A percentile compares a stretch with the other conserved stretches of the same genome.
Evolutionary conservation across 495 filamentous ascomycete genomes (phyloP).

Genomic region (Aspergillus leporis): DNA sequence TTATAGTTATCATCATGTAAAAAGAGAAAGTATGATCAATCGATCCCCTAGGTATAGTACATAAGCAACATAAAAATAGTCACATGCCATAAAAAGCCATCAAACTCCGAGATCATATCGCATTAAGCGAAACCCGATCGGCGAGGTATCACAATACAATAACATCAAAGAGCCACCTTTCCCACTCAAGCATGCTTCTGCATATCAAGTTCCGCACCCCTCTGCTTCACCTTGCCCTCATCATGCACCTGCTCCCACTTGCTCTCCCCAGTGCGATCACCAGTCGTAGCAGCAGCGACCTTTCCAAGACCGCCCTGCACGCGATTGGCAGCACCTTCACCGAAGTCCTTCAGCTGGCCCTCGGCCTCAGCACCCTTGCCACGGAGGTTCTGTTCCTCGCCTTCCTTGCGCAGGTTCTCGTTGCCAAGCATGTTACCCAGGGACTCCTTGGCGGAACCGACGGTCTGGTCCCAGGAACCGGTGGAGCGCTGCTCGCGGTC

Average conservation of each 20-base stretch:
- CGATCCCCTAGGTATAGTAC: background rate
- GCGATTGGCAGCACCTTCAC: constrained; percentile 69
- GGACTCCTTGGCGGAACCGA: constrained; percentile 82
- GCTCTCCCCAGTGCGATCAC: constrained; percentile 63
- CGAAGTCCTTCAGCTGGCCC: constrained; percentile 78
- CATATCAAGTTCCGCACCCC: constrained; percentile 82
- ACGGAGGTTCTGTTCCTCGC: constrained; percentile 73
- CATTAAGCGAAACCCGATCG: background rate
- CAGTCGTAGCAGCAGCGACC: constrained; percentile 67
- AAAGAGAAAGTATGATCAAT: background rate
- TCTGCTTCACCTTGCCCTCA: constrained; percentile 80
- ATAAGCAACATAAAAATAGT: background rate
- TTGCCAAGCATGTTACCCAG: constrained; percentile 74
- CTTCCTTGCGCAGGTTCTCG: constrained; percentile 70
- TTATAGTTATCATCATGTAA: background rate
- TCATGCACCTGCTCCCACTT: constrained; percentile 71
- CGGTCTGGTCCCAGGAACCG: constrained; percentile 83
- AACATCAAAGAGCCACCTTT: background rate
- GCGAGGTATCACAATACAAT: background rate
- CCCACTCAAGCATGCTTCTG: constrained; percentile 1
- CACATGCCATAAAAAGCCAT: background rate
- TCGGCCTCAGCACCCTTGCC: constrained; percentile 82
- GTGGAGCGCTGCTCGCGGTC: constrained; percentile 70
- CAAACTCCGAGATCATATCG: background rate
- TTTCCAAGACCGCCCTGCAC: constrained; percentile 69